Evolutionary conservation across 805 yeast genomes (phyloP).

Genomic region (Cyberlindnera xishuangbannaensis): DNA sequence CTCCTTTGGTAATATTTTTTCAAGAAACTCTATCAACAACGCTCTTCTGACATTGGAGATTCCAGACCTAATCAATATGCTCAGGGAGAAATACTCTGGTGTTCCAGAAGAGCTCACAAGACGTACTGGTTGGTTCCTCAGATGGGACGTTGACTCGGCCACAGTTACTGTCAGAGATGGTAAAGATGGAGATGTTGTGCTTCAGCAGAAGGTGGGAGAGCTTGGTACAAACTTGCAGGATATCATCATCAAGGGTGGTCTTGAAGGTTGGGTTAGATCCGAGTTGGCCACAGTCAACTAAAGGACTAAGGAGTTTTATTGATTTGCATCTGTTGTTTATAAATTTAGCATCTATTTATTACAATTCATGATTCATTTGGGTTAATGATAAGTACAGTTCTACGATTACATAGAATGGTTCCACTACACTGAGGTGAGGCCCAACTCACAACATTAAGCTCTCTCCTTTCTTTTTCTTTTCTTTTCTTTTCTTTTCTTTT

Average conservation of each 20-base stretch:
- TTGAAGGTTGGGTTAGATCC: constrained; percentile 95
- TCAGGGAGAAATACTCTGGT: constrained; percentile 61
- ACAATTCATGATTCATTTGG: no score
- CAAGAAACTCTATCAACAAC: constrained; percentile 93
- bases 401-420: no score
- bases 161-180: constrained; percentile 73
- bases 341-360: not conserved
- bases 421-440: no score
- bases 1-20: constrained; percentile 94
- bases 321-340: not conserved
- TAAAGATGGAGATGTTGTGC: constrained; percentile 45
- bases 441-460: no score
- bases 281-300: constrained; percentile 46
- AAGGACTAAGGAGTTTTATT: no score
- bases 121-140: constrained; percentile 90
- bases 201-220: constrained; percentile 90
- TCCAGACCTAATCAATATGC: constrained; percentile 73
- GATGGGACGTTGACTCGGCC: constrained; percentile 89
- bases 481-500: no score
- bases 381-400: no score
- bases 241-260: constrained; percentile 93
- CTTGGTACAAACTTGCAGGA: constrained; percentile 94
- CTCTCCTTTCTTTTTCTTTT: no score
- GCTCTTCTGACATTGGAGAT: constrained; percentile 91
- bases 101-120: constrained; percentile 69